These are phyloP conservation scores for Hortaea sp. DNA, from an alignment of 2,329 filamentous ascomycete genomes.

Conservation along the genomic window DNA sequence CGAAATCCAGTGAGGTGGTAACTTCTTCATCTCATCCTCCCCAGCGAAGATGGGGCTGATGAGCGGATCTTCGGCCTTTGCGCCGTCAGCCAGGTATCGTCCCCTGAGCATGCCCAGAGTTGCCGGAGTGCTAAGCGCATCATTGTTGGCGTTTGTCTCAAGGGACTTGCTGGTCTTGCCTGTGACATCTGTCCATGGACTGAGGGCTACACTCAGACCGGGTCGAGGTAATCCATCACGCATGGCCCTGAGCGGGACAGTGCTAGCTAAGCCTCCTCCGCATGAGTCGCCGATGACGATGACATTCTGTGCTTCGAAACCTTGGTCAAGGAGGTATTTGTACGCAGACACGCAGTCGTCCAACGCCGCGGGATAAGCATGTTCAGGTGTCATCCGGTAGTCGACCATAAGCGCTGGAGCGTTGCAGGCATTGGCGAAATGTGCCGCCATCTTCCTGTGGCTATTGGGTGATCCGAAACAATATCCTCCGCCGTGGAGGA, in stretches of 20 bases:
- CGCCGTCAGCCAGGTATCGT: constrained; percentile 2
- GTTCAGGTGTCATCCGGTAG: constrained; percentile 49
- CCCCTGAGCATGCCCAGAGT: constrained; percentile 5
- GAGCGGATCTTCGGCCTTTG: constrained; percentile 4
- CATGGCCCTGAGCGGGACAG: constrained; percentile 14
- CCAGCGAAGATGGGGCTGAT: constrained; percentile 6
- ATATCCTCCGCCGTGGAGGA: constrained; percentile 19
- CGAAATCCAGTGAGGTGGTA: constrained; percentile 36
- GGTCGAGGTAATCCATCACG: constrained; percentile 12
- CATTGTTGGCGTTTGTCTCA: constrained; percentile 12
- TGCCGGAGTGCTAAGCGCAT: constrained; percentile 12
- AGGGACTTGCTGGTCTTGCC: constrained; percentile 7
- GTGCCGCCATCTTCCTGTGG: constrained; percentile 18
- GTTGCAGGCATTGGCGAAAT: constrained; percentile 37
- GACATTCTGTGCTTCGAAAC: constrained; percentile 16
- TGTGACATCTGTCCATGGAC: constrained; percentile 18
- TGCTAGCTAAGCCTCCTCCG: constrained; percentile 16
- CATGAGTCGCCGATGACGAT: constrained; percentile 17
- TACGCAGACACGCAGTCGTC: constrained; percentile 49
- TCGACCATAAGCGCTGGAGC: constrained; percentile 45
- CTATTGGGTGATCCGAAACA: constrained; percentile 14
- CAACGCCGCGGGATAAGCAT: constrained; percentile 44
- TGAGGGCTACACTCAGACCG: constrained; percentile 13
- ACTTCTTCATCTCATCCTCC: constrained; percentile 1
- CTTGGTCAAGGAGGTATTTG: constrained; percentile 42